These are phyloP conservation scores for Ilyonectria mors-panacis DNA, from an alignment of 2,329 filamentous ascomycete genomes.

Conservation along the genomic window DNA sequence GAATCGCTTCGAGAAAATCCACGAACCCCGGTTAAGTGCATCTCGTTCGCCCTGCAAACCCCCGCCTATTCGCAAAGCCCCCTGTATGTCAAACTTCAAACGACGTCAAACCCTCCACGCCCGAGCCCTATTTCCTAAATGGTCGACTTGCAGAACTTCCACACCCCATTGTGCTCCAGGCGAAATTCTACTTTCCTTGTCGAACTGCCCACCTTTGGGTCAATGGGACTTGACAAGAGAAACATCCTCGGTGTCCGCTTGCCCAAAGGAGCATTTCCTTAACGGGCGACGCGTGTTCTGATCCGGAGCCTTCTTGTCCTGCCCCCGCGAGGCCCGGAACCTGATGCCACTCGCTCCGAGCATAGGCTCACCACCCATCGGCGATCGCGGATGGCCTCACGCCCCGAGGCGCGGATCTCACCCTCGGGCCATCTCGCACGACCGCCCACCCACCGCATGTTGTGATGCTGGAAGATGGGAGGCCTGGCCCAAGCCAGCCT, in stretches of 20 bases:
- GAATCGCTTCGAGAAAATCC: conserved; percentile 11
- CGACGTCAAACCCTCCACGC: conserved; percentile 17
- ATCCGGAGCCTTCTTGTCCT: conserved; percentile 15
- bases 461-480: conserved; percentile 13
- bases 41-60: not conserved
- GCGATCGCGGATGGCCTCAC: not conserved
- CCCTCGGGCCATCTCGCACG: conserved; percentile 2
- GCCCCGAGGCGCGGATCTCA: not conserved
- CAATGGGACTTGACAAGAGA: conserved; percentile 30
- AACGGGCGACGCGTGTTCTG: conserved; percentile 21
- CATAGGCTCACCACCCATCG: not conserved
- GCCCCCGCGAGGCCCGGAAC: conserved; percentile 12
- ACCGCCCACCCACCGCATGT: conserved; percentile 9
- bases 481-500: conserved; percentile 27
- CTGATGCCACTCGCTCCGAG: conserved; percentile 26
- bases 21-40: conserved; percentile 20
- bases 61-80: conserved; percentile 21
- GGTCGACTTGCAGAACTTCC: conserved; percentile 43
- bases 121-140: conserved; percentile 44
- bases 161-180: conserved; percentile 37
- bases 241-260: conserved; percentile 34
- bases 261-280: conserved; percentile 32
- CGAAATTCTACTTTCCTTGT: conserved; percentile 15
- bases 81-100: conserved; percentile 23
- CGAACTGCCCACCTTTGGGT: conserved; percentile 36